These are phyloP conservation scores for Zymoseptoria crescenta DNA, from an alignment of 2,329 filamentous ascomycete genomes.

Conservation along the genomic window DNA sequence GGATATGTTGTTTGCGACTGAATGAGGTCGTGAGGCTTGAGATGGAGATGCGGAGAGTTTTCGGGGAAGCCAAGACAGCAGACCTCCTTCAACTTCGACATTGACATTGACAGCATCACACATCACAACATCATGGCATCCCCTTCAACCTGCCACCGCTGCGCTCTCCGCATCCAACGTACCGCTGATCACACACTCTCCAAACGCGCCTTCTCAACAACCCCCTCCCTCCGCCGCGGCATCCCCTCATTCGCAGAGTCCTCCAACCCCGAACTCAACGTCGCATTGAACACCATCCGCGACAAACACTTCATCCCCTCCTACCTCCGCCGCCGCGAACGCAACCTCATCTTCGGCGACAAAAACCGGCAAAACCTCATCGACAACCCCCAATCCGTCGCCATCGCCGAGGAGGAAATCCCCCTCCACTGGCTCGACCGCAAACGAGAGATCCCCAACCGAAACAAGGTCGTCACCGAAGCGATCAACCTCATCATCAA, in stretches of 20 bases:
- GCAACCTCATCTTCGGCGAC: conserved; percentile 35
- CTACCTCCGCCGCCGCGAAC: conserved; percentile 36
- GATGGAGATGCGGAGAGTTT: neutral
- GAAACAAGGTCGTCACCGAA: conserved; percentile 20
- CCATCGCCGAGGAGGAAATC: conserved; percentile 35
- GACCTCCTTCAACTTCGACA: neutral
- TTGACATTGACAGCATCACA: neutral
- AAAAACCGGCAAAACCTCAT: conserved; percentile 36
- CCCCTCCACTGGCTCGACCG: conserved; percentile 29
- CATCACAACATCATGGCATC: conserved; percentile 13
- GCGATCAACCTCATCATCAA: conserved; percentile 26
- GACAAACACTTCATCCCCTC: conserved; percentile 38
- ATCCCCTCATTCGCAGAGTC: conserved; percentile 37
- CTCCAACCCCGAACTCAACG: conserved; percentile 35
- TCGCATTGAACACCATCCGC: conserved; percentile 35
- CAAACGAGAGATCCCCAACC: conserved; percentile 24
- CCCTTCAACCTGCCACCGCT: conserved; percentile 25
- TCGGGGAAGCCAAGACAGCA: neutral
- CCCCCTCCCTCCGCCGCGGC: conserved; percentile 9
- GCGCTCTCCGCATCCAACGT: conserved; percentile 27
- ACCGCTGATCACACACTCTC: conserved; percentile 13
- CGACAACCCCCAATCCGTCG: conserved; percentile 36
- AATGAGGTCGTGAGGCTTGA: neutral
- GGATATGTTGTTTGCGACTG: neutral
- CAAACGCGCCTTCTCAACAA: conserved; percentile 22